These are phyloP conservation scores for Persicaria tinctoria DNA, from an alignment of 148 eudicot genomes.

Conservation along the genomic window DNA sequence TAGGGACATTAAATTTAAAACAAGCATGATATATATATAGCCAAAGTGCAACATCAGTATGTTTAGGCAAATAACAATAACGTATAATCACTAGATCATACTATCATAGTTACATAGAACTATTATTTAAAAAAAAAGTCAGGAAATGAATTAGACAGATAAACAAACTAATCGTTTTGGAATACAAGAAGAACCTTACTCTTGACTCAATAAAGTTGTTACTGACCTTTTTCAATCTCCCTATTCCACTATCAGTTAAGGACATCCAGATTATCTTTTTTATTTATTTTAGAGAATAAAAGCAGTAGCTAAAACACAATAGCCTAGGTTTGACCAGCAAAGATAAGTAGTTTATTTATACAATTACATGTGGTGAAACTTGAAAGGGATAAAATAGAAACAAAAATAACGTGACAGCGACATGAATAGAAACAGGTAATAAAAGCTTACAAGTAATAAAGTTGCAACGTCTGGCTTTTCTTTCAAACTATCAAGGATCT, in stretches of 20 bases:
- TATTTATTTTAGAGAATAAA: background rate
- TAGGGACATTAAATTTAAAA: constrained; percentile 17
- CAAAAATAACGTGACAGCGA: background rate
- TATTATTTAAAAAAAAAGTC: background rate
- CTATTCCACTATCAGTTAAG: background rate
- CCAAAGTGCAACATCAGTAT: background rate
- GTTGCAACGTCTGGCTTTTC: constrained; percentile 96
- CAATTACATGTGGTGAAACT: background rate
- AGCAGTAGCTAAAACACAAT: background rate
- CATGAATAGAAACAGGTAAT: constrained; percentile 12
- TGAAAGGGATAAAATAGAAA: background rate
- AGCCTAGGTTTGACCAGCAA: background rate
- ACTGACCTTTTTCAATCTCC: background rate
- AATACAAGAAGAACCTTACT: background rate
- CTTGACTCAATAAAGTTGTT: background rate
- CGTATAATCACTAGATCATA: background rate
- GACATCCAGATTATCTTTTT: background rate
- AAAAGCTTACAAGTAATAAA: constrained; percentile 51
- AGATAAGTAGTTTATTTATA: background rate
- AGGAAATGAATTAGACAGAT: background rate
- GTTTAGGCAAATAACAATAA: background rate
- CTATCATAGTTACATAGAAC: background rate
- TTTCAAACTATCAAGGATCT: constrained; percentile 71
- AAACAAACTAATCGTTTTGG: background rate
- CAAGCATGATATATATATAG: background rate